phyloP scores from a whole-genome alignment of 2,329 filamentous ascomycete genomes.

The Aspergillus flavus region DNA sequence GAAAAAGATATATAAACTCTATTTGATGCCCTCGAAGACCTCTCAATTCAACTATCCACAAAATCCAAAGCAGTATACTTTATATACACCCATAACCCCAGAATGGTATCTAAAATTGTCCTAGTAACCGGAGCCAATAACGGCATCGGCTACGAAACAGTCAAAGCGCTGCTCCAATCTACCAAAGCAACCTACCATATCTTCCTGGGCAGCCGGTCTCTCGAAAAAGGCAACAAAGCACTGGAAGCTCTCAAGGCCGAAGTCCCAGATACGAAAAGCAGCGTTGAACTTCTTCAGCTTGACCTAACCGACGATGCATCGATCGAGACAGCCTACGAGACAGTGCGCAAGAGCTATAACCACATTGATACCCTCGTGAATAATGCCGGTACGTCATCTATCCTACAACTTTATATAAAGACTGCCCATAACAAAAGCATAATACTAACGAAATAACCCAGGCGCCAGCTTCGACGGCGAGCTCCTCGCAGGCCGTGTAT shows the following conservation, averaged over 20 bases:
- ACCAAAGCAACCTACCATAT: constrained; percentile 2
- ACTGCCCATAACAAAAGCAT: not conserved
- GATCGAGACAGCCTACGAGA: not conserved
- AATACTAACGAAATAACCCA: not conserved
- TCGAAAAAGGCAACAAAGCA: not conserved
- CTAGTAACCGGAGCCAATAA: constrained; percentile 2
- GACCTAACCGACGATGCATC: constrained; percentile 2
- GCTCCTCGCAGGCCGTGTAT: not conserved
- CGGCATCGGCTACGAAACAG: constrained; percentile 5
- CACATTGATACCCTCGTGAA: constrained; percentile 2
- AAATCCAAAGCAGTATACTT: not conserved
- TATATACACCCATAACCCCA: too few relatives aligned
- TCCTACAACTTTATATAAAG: too few relatives aligned
- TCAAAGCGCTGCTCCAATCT: constrained; percentile 5
- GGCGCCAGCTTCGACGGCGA: not conserved
- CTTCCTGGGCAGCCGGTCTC: not conserved
- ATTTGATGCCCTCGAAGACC: not conserved
- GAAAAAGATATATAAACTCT: not conserved
- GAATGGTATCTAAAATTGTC: not conserved
- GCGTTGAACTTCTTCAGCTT: not conserved
- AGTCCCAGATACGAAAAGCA: not conserved
- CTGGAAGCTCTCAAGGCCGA: not conserved
- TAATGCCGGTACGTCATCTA: not conserved
- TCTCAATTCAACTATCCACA: not conserved
- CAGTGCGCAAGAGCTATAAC: not conserved